Evolutionary conservation across 164 flowering plant species (phyloP).

Genomic region (Kalanchoe fedtschenkoi): DNA sequence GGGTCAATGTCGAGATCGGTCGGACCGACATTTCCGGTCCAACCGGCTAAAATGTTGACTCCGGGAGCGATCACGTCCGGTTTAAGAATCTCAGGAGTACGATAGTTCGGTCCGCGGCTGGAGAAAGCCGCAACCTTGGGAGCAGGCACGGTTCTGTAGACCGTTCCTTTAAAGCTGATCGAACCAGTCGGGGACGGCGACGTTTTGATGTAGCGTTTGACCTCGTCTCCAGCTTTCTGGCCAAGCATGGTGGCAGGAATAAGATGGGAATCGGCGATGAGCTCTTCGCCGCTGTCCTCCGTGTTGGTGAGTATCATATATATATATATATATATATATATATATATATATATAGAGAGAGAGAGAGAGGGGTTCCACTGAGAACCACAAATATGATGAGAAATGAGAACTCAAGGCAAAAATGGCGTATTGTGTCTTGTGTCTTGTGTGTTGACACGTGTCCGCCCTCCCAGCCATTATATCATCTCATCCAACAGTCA

Average conservation of each 20-base stretch:
- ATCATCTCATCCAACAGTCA: too few relatives aligned
- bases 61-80: constrained; percentile 97
- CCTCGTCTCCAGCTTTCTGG: constrained; percentile 36
- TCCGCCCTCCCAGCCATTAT: too few relatives aligned
- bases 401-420: too few relatives aligned
- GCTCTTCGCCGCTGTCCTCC: constrained; percentile 60
- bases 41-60: constrained; percentile 76
- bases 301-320: constrained; percentile 79
- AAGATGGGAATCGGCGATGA: constrained; percentile 68
- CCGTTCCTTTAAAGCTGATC: constrained; percentile 63
- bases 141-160: constrained; percentile 52
- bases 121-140: constrained; percentile 84
- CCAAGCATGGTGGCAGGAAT: constrained; percentile 80
- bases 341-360: too few relatives aligned
- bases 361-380: too few relatives aligned
- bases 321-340: too few relatives aligned
- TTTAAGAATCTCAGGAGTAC: constrained; percentile 70
- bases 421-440: too few relatives aligned
- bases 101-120: constrained; percentile 75
- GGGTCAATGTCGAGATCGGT: constrained; percentile 65
- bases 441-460: too few relatives aligned
- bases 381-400: too few relatives aligned
- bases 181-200: constrained; percentile 43
- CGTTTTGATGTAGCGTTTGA: constrained; percentile 32
- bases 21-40: constrained; percentile 66